Conservation (phyloP, 495 filamentous ascomycete species). For the Neurospora pannonica region DNA sequence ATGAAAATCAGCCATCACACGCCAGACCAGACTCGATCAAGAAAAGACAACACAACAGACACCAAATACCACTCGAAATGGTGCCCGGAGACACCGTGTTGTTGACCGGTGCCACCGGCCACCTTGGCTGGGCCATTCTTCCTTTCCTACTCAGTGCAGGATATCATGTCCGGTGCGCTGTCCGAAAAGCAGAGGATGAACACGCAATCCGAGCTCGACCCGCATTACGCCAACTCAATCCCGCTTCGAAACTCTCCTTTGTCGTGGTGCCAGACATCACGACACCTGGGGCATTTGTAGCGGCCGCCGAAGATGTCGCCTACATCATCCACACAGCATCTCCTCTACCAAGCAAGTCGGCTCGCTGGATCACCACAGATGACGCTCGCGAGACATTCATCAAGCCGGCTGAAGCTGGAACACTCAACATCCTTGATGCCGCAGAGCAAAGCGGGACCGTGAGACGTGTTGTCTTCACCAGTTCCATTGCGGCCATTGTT, state of each 20-base stretch:
- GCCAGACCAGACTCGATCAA: not conserved
- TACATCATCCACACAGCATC: conserved; percentile 46
- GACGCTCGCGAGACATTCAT: conserved; percentile 49
- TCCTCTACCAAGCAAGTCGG: conserved; percentile 20
- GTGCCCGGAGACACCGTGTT: not conserved
- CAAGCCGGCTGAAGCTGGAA: conserved; percentile 64
- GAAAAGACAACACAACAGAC: not conserved
- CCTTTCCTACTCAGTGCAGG: conserved; percentile 25
- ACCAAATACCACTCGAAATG: not conserved
- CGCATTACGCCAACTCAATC: conserved; percentile 18
- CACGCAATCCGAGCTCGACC: conserved; percentile 18
- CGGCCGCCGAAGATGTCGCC: conserved; percentile 35
- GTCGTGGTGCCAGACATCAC: conserved; percentile 39
- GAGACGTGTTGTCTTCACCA: conserved; percentile 52
- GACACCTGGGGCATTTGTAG: conserved; percentile 32
- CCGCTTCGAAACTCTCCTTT: conserved; percentile 27
- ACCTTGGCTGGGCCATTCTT: conserved; percentile 21
- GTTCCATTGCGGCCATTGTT: conserved; percentile 30
- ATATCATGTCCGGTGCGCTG: conserved; percentile 37
- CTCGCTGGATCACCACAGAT: conserved; percentile 19
- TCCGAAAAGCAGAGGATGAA: conserved; percentile 30
- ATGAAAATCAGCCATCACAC: not conserved
- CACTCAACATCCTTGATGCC: conserved; percentile 60
- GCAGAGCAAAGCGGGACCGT: conserved; percentile 51
- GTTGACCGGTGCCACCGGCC: not conserved